Evolutionary conservation across 805 yeast species (phyloP).

Genomic region (Candida pini): DNA sequence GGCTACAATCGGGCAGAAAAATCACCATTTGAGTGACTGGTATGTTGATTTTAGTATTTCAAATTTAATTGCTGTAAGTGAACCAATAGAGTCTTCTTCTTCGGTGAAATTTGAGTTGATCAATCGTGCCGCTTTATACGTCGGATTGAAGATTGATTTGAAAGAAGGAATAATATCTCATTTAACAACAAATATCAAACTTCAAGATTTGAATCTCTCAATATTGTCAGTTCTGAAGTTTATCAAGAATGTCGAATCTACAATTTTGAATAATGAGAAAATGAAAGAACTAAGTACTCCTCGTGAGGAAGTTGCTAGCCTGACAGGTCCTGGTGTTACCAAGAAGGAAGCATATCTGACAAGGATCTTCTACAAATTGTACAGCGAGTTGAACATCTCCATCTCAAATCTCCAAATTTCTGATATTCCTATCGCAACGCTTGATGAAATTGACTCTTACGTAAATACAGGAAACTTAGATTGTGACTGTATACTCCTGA

Average conservation of each 20-base stretch:
- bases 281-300: too few species aligned
- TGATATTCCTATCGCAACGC: conserved; percentile 22
- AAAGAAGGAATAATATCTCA: conserved; percentile 14
- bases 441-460: conserved; percentile 6
- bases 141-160: conserved; percentile 13
- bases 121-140: conserved; percentile 4
- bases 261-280: conserved; percentile 1
- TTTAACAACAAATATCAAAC: conserved; percentile 7
- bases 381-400: conserved; percentile 18
- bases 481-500: conserved; percentile 11
- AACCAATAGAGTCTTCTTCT: background rate
- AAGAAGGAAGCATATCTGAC: conserved; percentile 6
- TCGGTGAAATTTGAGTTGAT: too few species aligned
- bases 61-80: conserved; percentile 2
- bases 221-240: conserved; percentile 11
- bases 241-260: background rate
- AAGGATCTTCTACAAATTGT: conserved; percentile 16
- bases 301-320: too few species aligned
- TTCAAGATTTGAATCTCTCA: conserved; percentile 13
- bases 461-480: conserved; percentile 1
- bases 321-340: background rate
- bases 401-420: conserved; percentile 19
- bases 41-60: conserved; percentile 3
- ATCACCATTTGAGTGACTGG: conserved; percentile 3
- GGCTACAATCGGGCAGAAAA: too few species aligned